phyloP scores from a whole-genome alignment of 306 rosid species.

The Arachis hypogaea region DNA sequence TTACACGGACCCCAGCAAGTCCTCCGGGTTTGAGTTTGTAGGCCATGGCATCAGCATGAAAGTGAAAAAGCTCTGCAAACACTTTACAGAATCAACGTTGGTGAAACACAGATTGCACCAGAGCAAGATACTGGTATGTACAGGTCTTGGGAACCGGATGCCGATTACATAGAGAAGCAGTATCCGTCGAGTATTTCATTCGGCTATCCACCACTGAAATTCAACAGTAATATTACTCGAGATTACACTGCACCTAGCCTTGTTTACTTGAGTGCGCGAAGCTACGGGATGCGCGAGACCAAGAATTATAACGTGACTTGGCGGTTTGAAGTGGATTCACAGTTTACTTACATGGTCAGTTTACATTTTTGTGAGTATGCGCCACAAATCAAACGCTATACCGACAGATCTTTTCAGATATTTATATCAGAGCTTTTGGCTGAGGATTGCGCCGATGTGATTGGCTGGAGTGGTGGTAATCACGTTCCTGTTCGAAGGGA shows the following conservation, averaged over 20 bases:
- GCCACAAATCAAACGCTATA: fast-evolving
- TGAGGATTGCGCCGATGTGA: background rate
- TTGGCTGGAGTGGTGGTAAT: background rate
- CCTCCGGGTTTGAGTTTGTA: background rate
- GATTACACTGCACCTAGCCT: background rate
- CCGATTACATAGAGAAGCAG: background rate
- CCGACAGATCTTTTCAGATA: background rate
- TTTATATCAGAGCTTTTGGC: conserved; percentile 4
- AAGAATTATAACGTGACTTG: conserved; percentile 18
- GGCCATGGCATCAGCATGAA: fast-evolving
- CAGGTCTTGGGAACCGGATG: conserved; percentile 7
- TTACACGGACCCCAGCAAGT: conserved; percentile 9
- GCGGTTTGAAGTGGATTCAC: conserved; percentile 20
- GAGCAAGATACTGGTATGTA: background rate
- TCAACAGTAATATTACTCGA: too few relatives aligned
- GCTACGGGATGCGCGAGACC: background rate
- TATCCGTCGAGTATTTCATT: background rate
- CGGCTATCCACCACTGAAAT: too few relatives aligned
- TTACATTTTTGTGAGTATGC: conserved; percentile 36
- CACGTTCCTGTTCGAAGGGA: conserved; percentile 9
- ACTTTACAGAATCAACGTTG: conserved; percentile 26
- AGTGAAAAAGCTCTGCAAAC: background rate
- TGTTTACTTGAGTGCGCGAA: conserved; percentile 7
- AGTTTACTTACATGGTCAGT: conserved; percentile 14
- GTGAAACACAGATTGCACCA: background rate